Base-by-base conservation (phyloP, 1,284 basidiomycete genomes). In the Cutaneotrichosporon cavernicola region DNA sequence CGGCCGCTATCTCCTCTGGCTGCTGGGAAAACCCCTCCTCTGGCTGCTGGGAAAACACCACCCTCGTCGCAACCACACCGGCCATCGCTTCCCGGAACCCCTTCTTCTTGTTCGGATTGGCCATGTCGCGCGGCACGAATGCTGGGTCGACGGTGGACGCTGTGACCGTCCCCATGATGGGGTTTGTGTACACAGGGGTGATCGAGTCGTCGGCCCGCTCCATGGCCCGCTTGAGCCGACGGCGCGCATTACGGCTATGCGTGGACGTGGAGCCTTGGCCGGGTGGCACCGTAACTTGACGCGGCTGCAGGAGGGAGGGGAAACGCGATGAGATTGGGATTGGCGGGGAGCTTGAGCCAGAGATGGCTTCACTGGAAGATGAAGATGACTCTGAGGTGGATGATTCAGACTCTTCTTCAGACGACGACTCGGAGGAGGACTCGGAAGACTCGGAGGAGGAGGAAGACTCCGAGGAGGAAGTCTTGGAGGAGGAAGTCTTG, bases 61-160 rank as follows among this genome's bases (percentile, higher is more conserved):
- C 77, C 64, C 70, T 70, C n/a, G 65, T 73, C 1, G 73, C 73
- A 34, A 59, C 55, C 38, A 72, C 55, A 2, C 66, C 69, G 21
- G 63, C 64, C 76, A 78, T 78, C 34, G 74, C 72, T 52, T 68
- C 69, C 65, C 78, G 60, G 64, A 79, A 81, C 11, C 77, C 76
- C 55, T 71, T 73, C 67, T 73, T 76, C 69, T 81, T 81, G 62
- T 80, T 80, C 50, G 71, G 62, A 65, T 80, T 80, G 11, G 70
- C 70, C 67, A 75, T 75, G 14, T 65, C 65, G 14, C 62, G 64
- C 5, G 71, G 70, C 14, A 73, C 60, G 14, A 63, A 66, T 13
- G 62, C 57, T 21, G 57, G 40, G 7, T 58, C 38, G 52, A 47
- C 40, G 57, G 13, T n/a, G 3, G 34, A 36, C 18, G 47, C 18